Evolutionary conservation across 176 grass and related monocot genomes (phyloP), one percentile per base, ranked within the genome.

Genomic region (Areca catechu): DNA sequence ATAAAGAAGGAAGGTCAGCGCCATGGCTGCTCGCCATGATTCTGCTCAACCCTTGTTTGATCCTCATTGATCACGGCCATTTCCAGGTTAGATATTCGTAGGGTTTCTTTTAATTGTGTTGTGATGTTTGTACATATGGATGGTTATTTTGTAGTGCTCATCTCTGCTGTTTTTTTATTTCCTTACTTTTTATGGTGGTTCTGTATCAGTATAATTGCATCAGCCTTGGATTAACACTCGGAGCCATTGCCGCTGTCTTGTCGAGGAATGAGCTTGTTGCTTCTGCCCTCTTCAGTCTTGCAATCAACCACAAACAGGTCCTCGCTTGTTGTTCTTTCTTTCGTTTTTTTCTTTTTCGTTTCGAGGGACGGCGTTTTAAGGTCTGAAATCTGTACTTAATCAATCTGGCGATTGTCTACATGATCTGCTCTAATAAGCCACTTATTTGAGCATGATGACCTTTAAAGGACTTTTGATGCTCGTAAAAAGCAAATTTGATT

Each of bases 291-390:
- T 91, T 91, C 73, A 82, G 67, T 76, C 92, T 91, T 68, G 83
- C 92, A 52, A 85, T 91, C 43, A 97, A 85, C 60, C 92, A 97
- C 70, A 91, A 91, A 72, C 86, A 90, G 85, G 91, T 95, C 51
- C 19, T 9, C 20, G 48, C 76, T n/a, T 17, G 68, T 10, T 56
- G 27, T 65, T 12, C 58, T 22, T n/a, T 56, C 16, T 43, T 43
- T 43, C 27, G 4, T 28, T 28, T 28, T 28, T 28, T 28, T 5
- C 9, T 43, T 10, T 43, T 43, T 43, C 34, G 10, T 43, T 43
- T 43, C 9, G 2, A 43, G 34, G 34, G 10, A 43, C 34, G 10
- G 34, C 10, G 34, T 43, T 43, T 43, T 5, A 1, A 37, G 34
- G 34, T 37, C 34, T 37, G 34, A 37, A 37, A 12, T 37, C 34